A percentile compares a stretch with the other conserved stretches of the same genome.
Evolutionary conservation across 495 filamentous ascomycete species (phyloP).

Genomic region (Aspergillus saccharolyticus): DNA sequence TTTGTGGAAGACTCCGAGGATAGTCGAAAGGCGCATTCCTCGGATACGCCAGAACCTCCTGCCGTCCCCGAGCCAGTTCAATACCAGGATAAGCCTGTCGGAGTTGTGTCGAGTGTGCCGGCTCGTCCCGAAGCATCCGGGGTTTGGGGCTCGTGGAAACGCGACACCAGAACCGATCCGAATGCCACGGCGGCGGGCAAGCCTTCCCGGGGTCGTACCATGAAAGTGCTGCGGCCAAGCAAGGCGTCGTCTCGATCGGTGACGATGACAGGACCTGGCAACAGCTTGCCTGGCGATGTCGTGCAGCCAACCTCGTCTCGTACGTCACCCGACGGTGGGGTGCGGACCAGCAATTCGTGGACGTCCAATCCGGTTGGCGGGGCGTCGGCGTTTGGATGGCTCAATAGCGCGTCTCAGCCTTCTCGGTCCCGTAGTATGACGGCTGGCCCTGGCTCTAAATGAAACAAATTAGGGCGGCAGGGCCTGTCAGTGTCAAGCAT

Average conservation of each 20-base stretch:
- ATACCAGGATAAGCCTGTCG: slow-evolving; percentile 18
- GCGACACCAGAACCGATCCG: slow-evolving; percentile 46
- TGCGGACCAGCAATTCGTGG: slow-evolving; percentile 46
- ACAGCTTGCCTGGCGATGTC: slow-evolving; percentile 23
- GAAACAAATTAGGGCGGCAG: slow-evolving; percentile 22
- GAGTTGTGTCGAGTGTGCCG: slow-evolving; percentile 21
- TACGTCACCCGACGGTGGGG: slow-evolving; percentile 22
- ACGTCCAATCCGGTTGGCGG: slow-evolving; percentile 78
- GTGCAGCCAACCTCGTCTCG: slow-evolving; percentile 20
- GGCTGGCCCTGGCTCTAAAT: slow-evolving; percentile 18
- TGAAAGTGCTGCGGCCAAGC: slow-evolving; percentile 74
- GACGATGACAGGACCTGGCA: slow-evolving; percentile 28
- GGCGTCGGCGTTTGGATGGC: slow-evolving; percentile 95
- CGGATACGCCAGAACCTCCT: slow-evolving; percentile 12
- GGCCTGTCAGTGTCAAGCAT: too few relatives aligned
- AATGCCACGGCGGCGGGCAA: slow-evolving; percentile 39
- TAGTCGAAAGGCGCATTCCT: slow-evolving; percentile 32
- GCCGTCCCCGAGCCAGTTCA: slow-evolving; percentile 26
- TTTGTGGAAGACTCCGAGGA: slow-evolving; percentile 31
- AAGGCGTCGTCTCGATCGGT: slow-evolving; percentile 47
- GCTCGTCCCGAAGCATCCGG: slow-evolving; percentile 44
- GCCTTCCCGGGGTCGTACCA: slow-evolving; percentile 50
- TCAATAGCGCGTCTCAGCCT: slow-evolving; percentile 44
- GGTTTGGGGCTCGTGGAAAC: slow-evolving; percentile 68
- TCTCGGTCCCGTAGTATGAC: slow-evolving; percentile 4